Evolutionary conservation across 495 filamentous ascomycete genomes (phyloP), one percentile per base, ranked within the genome.

Genomic region (Usnea hakonensis): DNA sequence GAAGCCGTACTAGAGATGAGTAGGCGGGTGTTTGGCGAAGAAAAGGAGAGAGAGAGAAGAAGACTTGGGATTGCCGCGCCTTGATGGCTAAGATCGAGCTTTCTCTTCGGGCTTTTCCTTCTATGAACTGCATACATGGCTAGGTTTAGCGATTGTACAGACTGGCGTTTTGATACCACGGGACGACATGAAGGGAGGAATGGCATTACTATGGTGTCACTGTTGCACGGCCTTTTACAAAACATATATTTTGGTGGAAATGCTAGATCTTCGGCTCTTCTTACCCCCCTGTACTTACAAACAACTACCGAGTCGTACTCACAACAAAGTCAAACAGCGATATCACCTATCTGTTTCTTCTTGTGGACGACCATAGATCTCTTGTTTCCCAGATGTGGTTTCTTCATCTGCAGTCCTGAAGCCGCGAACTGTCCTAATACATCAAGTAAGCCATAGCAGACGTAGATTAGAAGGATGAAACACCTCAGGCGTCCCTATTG

Each of bases 1-100:
- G 94, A 98, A 72, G 83, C 85, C 53, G 94, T 98, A 40, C 80
- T 98, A 30, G 90, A 90, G 69, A 96, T 95, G 89, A 95, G 90
- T 75, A 79, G 93, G 63, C 83, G 89, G 65, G 95, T 92, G 26
- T 98, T 97, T 67, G 83, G 89, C 53, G 90, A 97, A 77, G 90
- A 95, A 77, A 84, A 83, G 67, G 87, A 91, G 67, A 75, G 72
- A n/a, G n/a, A 59, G 41, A 63, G 64, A 21, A 44, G 37, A 53
- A 46, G 46, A 38, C 26, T 65, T 36, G 55, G 61, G 62, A 60
- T 54, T 21, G 41, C 35, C 8, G 26, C 53, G 13, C 32, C 55
- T 50, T 63, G 43, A 63, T n/a, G 14, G 44, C 28, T n/a, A 17
- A 28, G 32, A 52, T 33, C n/a, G 40, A 11, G 23, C 54, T 40